Percentiles rank a stretch among this genome's conserved stretches.
phyloP scores from a whole-genome alignment of 805 yeast genomes.

The Saccharomyces mikatae region DNA sequence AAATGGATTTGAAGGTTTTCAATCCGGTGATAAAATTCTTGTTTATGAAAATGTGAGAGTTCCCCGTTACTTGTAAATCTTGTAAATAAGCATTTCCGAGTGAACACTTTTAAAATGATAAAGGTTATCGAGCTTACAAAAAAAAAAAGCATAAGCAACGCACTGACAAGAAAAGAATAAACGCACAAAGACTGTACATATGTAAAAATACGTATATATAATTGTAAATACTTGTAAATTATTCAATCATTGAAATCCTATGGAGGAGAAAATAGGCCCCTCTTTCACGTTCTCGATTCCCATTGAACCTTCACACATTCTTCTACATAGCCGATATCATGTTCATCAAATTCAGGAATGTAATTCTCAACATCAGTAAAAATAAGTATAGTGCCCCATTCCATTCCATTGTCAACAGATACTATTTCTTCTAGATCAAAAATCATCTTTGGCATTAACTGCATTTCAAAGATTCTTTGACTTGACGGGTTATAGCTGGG shows the following conservation, averaged over 20 bases:
- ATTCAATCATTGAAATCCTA: background rate
- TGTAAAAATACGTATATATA: background rate
- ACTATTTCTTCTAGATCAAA: conserved; percentile 60
- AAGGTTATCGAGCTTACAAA: background rate
- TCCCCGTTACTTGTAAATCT: conserved; percentile 42
- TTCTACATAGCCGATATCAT: conserved; percentile 70
- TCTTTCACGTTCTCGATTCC: conserved; percentile 39
- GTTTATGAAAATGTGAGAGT: conserved; percentile 59
- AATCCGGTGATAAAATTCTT: conserved; percentile 69
- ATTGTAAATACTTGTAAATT: background rate
- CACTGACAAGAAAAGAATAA: conserved; percentile 4
- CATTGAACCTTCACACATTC: conserved; percentile 84
- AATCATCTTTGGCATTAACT: conserved; percentile 89
- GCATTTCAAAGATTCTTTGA: conserved; percentile 67
- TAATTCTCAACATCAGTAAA: conserved; percentile 68
- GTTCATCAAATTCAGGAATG: conserved; percentile 46
- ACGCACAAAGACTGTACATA: background rate
- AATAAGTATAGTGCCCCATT: conserved; percentile 91
- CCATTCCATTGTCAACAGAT: conserved; percentile 69
- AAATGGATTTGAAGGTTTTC: conserved; percentile 52
- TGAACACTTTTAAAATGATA: background rate
- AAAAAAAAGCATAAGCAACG: background rate
- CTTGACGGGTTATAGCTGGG: conserved; percentile 58
- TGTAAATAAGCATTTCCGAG: conserved; percentile 21
- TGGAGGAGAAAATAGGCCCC: background rate